Conservation (phyloP, 805 yeast species). For the Metschnikowia noctiluminum region DNA sequence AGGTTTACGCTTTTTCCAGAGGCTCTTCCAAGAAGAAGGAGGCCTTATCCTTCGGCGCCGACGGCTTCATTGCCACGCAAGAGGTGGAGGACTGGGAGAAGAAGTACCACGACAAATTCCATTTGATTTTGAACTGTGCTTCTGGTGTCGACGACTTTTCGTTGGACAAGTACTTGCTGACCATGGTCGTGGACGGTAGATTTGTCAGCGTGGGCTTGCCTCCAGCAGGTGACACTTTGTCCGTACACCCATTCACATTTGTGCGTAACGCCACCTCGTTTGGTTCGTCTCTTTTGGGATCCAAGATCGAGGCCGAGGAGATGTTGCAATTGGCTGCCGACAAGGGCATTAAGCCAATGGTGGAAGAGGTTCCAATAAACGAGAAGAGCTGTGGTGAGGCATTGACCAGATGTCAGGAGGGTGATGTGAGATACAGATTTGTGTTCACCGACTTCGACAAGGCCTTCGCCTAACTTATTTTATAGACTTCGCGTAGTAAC, state of each 20-base stretch:
- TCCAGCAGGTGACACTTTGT: constrained; percentile 37
- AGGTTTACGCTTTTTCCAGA: constrained; percentile 57
- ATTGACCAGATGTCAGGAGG: constrained; percentile 49
- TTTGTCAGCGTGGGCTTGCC: constrained; percentile 71
- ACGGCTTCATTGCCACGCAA: constrained; percentile 51
- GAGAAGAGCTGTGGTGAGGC: constrained; percentile 54
- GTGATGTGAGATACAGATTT: constrained; percentile 63
- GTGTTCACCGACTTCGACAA: constrained; percentile 56
- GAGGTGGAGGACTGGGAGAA: constrained; percentile 45
- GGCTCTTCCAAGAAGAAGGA: constrained; percentile 45
- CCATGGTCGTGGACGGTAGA: constrained; percentile 55
- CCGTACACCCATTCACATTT: constrained; percentile 51
- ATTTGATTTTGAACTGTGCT: constrained; percentile 53
- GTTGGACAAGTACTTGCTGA: constrained; percentile 43
- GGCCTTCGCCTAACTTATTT: constrained; percentile 27
- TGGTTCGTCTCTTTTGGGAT: constrained; percentile 60
- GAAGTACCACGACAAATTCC: constrained; percentile 36
- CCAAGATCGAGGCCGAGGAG: constrained; percentile 61
- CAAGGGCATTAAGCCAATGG: constrained; percentile 58
- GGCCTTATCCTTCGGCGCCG: constrained; percentile 51
- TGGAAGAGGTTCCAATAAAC: constrained; percentile 54
- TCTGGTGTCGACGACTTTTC: constrained; percentile 49
- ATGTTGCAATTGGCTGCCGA: constrained; percentile 64
- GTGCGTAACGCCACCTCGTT: constrained; percentile 47
- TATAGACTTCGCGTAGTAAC: neutral